Base-by-base conservation (phyloP, 192 early-diverging fungal species). In the Hyaloraphidium curvatum region DNA sequence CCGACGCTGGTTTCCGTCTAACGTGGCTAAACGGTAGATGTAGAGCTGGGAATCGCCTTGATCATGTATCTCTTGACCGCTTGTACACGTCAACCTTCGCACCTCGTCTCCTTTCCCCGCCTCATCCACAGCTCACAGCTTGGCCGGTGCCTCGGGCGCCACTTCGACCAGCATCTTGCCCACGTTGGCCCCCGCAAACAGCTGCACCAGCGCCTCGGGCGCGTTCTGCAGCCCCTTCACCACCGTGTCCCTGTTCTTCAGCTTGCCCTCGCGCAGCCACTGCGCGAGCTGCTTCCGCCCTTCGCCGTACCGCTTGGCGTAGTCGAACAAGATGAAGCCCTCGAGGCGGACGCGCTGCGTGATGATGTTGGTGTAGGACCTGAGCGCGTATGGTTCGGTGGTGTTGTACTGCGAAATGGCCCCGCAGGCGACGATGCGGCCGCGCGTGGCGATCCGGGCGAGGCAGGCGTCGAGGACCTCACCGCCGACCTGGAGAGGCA, bases 91-190 rank as follows among this genome's bases (percentile, higher is more conserved):
- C n/a, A n/a, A n/a, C n/a, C n/a, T n/a, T n/a, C n/a, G n/a, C n/a
- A n/a, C n/a, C n/a, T n/a, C n/a, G n/a, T n/a, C n/a, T n/a, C n/a
- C n/a, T n/a, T n/a, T n/a, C n/a, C n/a, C n/a, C n/a, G n/a, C n/a
- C n/a, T n/a, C n/a, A n/a, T n/a, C n/a, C n/a, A n/a, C n/a, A n/a
- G n/a, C n/a, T n/a, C n/a, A n/a, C n/a, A n/a, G n/a, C n/a, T n/a
- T 25, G 7, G 43, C 23, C 14, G 7, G 7, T 25, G 43, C 17
- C 43, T 48, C 43, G 14, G 43, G 43, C 11, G 43, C 43, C 14
- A 48, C 43, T 19, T 48, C 14, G 4, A 48, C 43, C 43, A 48
- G 14, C 4, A 48, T 9, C 43, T 48, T 48, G 43, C 43, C 43
- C 14, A 25, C 25, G 19, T 48, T 48, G 17, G 17, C 43, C 7